phyloP scores from a whole-genome alignment of 345 rosid species.

The Angophora floribunda region DNA sequence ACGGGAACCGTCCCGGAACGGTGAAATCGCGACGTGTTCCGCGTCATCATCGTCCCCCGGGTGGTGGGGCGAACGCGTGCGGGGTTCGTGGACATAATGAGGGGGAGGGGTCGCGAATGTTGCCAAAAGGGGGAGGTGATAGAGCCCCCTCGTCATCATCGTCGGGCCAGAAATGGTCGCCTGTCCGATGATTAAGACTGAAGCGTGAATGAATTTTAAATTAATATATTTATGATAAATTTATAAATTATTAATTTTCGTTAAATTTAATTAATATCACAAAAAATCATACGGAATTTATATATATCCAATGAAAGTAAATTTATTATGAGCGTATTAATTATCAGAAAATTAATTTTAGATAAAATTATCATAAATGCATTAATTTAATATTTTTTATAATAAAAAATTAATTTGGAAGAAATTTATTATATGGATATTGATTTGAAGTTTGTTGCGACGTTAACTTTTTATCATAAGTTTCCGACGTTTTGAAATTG shows the following conservation, averaged over 20 bases:
- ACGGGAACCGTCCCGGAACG: neutral
- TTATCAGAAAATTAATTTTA: too few species aligned
- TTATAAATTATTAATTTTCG: accelerated
- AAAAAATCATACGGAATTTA: too few species aligned
- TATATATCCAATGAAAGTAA: accelerated
- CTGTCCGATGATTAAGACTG: neutral
- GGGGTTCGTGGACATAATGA: neutral
- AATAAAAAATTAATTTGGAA: too few species aligned
- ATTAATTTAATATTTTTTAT: too few species aligned
- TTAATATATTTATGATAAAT: too few species aligned
- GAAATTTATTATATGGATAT: too few species aligned
- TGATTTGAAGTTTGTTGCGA: neutral
- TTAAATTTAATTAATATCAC: too few species aligned
- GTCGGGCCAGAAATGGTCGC: neutral
- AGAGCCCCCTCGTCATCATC: neutral
- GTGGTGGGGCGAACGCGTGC: too few species aligned
- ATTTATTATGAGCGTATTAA: too few species aligned
- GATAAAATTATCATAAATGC: too few species aligned
- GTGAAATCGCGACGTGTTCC: neutral
- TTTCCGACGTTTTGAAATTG: accelerated
- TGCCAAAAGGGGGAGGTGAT: neutral
- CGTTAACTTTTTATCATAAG: too few species aligned
- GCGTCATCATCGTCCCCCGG: too few species aligned
- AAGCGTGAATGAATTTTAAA: neutral
- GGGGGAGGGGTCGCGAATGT: neutral